Conservation (phyloP, 2,329 filamentous ascomycete genomes). For the Nemania sp. region DNA sequence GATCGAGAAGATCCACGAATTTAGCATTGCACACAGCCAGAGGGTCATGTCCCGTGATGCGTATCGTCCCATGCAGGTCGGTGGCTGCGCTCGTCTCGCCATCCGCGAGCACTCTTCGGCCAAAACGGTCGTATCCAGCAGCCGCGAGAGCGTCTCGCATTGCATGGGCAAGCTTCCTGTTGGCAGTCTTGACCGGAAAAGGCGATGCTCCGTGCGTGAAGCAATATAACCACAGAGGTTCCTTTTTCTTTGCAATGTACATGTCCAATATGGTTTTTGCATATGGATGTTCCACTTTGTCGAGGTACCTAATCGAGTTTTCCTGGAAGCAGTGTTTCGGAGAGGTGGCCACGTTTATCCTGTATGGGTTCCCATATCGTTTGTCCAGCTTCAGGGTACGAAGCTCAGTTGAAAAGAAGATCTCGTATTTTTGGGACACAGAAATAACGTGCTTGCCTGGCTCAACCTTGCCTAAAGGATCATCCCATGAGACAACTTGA, state of each 20-base stretch:
- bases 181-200: slow-evolving; percentile 27
- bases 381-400: slow-evolving; percentile 13
- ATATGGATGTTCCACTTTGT: slow-evolving; percentile 33
- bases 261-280: slow-evolving; percentile 35
- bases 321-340: slow-evolving; percentile 35
- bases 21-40: slow-evolving; percentile 29
- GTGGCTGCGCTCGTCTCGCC: slow-evolving; percentile 16
- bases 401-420: slow-evolving; percentile 35
- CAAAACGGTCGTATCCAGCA: slow-evolving; percentile 36
- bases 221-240: slow-evolving; percentile 34
- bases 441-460: slow-evolving; percentile 25
- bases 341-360: slow-evolving; percentile 15
- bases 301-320: slow-evolving; percentile 36
- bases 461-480: slow-evolving; percentile 5
- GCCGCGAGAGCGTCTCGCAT: slow-evolving; percentile 34
- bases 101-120: slow-evolving; percentile 22
- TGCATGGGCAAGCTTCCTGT: slow-evolving; percentile 30
- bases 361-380: slow-evolving; percentile 21
- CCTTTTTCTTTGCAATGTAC: slow-evolving; percentile 35
- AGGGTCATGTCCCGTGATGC: slow-evolving; percentile 20
- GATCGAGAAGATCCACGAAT: slow-evolving; percentile 30
- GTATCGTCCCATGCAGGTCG: slow-evolving; percentile 34
- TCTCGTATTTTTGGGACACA: slow-evolving; percentile 48
- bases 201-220: slow-evolving; percentile 11
- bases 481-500: not conserved